Evolutionary conservation across 1,139 yeast species (phyloP), one percentile per base, ranked within the genome.

Genomic region (Diutina ranongensis): DNA sequence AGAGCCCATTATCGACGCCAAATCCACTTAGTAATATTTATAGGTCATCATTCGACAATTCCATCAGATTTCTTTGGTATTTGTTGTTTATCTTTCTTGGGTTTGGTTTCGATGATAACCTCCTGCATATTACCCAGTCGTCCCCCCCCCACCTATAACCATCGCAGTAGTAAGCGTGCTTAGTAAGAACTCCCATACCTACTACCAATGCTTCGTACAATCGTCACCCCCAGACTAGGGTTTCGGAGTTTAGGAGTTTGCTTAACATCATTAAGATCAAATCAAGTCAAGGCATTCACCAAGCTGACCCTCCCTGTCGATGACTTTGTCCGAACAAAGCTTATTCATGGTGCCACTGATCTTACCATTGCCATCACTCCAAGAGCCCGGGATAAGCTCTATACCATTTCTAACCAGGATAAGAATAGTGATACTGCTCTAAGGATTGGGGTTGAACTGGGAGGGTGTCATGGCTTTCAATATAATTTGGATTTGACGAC

Each of bases 401-500:
- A 72, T 28, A 59, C 59, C 12, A 76, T 89, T 15, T 74, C 80
- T 15, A 55, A 61, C 19, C 72, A 67, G 2, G 96, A 88, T 51
- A 55, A 66, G 12, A 74, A 81, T 47, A 75, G 79, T 0, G 66
- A 78, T 44, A 57, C 80, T n/a, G 85, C 85, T 0, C 66, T 92
- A 40, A 68, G 22, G 20, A 38, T 38, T 4, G 19, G 15, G 19
- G 42, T 38, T 10, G 42, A 38, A 16, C 16, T 16, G n/a, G 42
- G 42, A 21, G 42, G 42, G 18, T 38, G 42, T 12, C 42, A 38
- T 15, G 98, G 99, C 27, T 94, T 87, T 63, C 98, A 92, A 61
- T 92, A 92, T 57, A 76, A 83, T 51, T 68, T 92, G 55, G 74
- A 78, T 49, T 68, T 89, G 45, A 72, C 81, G 4, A 72, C 74